Conservation (phyloP, 2,329 filamentous ascomycete species). For the Fusarium longipes region DNA sequence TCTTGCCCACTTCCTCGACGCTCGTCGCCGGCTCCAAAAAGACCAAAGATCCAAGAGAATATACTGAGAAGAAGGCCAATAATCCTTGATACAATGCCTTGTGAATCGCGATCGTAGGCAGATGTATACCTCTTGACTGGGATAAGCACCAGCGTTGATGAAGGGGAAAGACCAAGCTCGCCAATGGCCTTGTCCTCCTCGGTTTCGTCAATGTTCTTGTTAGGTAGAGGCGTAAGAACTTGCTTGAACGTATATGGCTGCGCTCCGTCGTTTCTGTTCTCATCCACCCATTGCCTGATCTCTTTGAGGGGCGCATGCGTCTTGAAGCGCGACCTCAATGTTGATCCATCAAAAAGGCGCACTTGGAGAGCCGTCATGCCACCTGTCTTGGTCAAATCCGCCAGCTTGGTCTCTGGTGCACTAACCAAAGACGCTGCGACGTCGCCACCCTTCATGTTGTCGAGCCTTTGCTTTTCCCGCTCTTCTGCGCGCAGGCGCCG, state of each 20-base stretch:
- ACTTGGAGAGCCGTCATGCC: conserved; percentile 73
- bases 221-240: conserved; percentile 81
- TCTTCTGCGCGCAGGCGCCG: conserved; percentile 68
- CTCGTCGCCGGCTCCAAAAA: conserved; percentile 47
- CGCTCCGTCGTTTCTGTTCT: conserved; percentile 65
- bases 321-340: conserved; percentile 77
- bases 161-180: conserved; percentile 79
- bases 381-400: conserved; percentile 45
- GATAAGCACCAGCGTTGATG: conserved; percentile 83
- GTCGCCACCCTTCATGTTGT: conserved; percentile 46
- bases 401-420: conserved; percentile 49
- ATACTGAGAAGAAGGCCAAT: conserved; percentile 49
- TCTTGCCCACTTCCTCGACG: too few species aligned
- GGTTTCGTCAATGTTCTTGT: conserved; percentile 75
- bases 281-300: conserved; percentile 82
- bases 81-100: conserved; percentile 46
- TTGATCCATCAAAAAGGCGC: conserved; percentile 85
- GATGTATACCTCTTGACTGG: conserved; percentile 66
- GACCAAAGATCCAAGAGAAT: conserved; percentile 52
- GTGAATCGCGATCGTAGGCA: conserved; percentile 55
- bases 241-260: conserved; percentile 86
- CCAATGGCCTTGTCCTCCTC: conserved; percentile 78
- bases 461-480: conserved; percentile 56
- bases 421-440: conserved; percentile 47
- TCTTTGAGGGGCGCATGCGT: conserved; percentile 71